Base-by-base conservation (phyloP, 1,284 basidiomycete species). In the Ustilago trichophora region DNA sequence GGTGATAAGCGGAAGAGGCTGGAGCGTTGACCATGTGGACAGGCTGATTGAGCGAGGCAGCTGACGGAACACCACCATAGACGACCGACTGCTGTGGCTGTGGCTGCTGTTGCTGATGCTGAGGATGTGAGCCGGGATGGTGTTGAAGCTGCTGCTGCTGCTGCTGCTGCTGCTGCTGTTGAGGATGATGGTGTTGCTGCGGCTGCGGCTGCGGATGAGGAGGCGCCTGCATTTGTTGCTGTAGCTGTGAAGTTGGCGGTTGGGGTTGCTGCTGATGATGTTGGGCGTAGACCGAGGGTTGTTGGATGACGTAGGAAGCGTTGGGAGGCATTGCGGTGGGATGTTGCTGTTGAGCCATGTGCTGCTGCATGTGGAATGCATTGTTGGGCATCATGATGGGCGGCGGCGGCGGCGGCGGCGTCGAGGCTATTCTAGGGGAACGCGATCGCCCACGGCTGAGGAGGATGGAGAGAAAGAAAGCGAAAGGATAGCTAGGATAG, bases 351-450 rank as follows among this genome's bases (percentile, higher is more conserved):
- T 60, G 59, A 1, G 49, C 58, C 38, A 51, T 48, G 22, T 56
- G 59, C 3, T 32, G 46, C 33, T 69, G 65, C 50, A 63, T 57
- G 47, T 57, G 65, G 37, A 62, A 63, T 3, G 66, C 47, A 33
- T 49, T 59, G 32, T 63, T 63, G 50, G 66, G 66, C 44, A 69
- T 59, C 66, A 69, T 69, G 26, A 21, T 65, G 44, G n/a, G n/a
- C n/a, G n/a, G n/a, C n/a, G n/a, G n/a, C n/a, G n/a, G n/a, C n/a
- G n/a, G n/a, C n/a, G n/a, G n/a, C n/a, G n/a, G 27, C 27, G 27
- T 8, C 8, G 27, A 29, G 13, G 27, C 7, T 29, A 7, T 29
- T 29, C 13, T 29, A 29, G 27, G 27, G 27, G 27, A 7, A 29
- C 7, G 13, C 13, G 27, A 29, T n/a, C n/a, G 27, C 27, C 27